Evolutionary conservation across 2,329 filamentous ascomycete species (phyloP), one percentile per base, ranked within the genome.

Genomic region (Trichophyton benhamiae): DNA sequence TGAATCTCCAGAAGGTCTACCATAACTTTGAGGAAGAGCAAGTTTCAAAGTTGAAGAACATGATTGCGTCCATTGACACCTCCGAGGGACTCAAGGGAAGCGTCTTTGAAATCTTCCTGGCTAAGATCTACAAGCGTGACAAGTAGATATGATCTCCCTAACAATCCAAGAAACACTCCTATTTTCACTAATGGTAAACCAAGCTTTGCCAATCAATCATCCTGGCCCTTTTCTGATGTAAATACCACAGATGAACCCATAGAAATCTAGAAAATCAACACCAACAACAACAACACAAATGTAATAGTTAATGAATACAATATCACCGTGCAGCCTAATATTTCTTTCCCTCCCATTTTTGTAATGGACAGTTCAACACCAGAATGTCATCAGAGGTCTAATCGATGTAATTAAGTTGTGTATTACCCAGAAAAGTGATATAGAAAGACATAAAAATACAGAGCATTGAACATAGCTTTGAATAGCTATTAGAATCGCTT

Each of bases 121-220:
- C 81, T 75, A 99, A 99, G 83, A 97, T 99, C 72, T 97, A 97
- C 83, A 96, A 96, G 85, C 83, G 94, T 72, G 94, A 84, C 83
- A 97, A 96, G 79, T 97, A 88, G 74, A 75, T 62, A 13, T 27
- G 55, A 15, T 22, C 27, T 38, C 6, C 11, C 22, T 17, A 15
- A 30, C 4, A 25, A 58, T 22, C 27, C 33, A 38, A 38, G 33
- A 38, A 38, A 38, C 8, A 13, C 33, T 38, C 33, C 9, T 13
- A 38, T 38, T 9, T 38, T 13, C 33, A 38, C 33, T 13, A 38
- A 38, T 38, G 9, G 9, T 38, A 38, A 38, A 38, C 33, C 3
- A 38, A 38, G 11, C 9, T 13, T 38, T 38, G 33, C 11, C 13
- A 13, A 38, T 13, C 33, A 13, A 38, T 3, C 27, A 25, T 20